Evolutionary conservation across 2,329 filamentous ascomycete genomes (phyloP).

Genomic region (Alternaria triticimaculans): DNA sequence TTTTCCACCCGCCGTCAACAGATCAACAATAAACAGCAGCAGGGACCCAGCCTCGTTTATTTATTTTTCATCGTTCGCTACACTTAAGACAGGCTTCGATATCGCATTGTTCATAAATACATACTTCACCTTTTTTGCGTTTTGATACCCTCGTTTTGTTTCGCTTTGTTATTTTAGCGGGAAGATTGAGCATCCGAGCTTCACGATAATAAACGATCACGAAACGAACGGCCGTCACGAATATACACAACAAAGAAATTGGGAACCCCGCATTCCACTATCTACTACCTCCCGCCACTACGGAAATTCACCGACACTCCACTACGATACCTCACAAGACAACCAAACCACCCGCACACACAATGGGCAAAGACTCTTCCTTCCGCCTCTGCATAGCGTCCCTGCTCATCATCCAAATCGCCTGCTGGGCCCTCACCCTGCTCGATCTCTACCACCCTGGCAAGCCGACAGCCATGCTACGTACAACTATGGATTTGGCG

Average conservation of each 20-base stretch:
- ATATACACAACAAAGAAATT: background rate
- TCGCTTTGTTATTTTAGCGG: background rate
- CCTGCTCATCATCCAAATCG: constrained; percentile 39
- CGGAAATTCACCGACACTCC: background rate
- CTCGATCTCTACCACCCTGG: constrained; percentile 41
- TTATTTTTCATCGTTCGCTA: background rate
- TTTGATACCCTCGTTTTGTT: background rate
- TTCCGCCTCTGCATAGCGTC: constrained; percentile 39
- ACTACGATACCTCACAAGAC: background rate
- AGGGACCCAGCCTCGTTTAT: background rate
- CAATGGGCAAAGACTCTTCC: constrained; percentile 36
- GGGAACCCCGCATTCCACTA: background rate
- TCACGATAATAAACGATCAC: background rate
- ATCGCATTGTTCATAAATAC: background rate
- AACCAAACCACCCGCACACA: background rate
- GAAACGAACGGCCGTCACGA: background rate
- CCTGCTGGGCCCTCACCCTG: constrained; percentile 40
- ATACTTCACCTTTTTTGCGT: background rate
- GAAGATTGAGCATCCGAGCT: background rate
- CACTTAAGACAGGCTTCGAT: background rate
- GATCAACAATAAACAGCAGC: background rate
- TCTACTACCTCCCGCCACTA: background rate
- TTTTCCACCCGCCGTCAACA: background rate
- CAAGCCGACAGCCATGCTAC: constrained; percentile 30
- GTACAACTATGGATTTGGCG: constrained; percentile 25